Base-by-base conservation (phyloP, 2,329 filamentous ascomycete species). In the Cytospora chrysosperma region DNA sequence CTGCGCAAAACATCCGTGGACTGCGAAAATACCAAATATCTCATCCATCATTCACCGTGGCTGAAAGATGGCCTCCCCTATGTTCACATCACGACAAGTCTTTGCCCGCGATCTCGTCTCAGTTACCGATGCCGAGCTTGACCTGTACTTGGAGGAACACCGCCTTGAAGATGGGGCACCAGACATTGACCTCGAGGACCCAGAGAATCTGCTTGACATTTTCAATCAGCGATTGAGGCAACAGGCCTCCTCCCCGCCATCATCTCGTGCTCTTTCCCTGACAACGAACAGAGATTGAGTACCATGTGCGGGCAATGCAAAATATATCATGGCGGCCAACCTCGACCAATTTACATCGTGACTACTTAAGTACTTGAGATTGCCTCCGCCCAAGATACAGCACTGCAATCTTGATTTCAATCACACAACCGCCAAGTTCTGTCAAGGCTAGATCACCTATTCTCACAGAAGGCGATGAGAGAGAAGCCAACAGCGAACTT, bases 251-350 rank as follows among this genome's bases (percentile, higher is more conserved):
- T n/a, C 50, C 28, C 30, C 15, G 26, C 40, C 26, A 13, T 2
- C 37, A 13, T 50, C 37, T 58, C 17, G 4, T 19, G 10, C 3
- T 17, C 30, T 32, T 30, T 13, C 2, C 21, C 26, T 49, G 19
- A 61, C 50, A 61, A 47, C 10, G 19, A 47, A 5, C 27, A 61
- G 58, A 60, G 32, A 60, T 34, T 26, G 58, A 15, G 50, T 24
- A 49, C 26, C 32, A 26, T 24, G 6, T 24, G n/a, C 9, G 5
- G 28, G 40, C 12, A 27, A 49, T 17, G 8, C 37, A 50, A 13
- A 58, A 15, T 12, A 50, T 40, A 32, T 40, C 12, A 10, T 27
- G 19, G 24, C 43, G 24, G 56, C 50, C 40, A 28, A 58, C 50
- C 26, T 28, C 24, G 28, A 7, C 51, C 17, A 58, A 17, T 32